Base-by-base conservation (phyloP, 352 stramenopile genomes). In the Phytophthora boehmeriae region DNA sequence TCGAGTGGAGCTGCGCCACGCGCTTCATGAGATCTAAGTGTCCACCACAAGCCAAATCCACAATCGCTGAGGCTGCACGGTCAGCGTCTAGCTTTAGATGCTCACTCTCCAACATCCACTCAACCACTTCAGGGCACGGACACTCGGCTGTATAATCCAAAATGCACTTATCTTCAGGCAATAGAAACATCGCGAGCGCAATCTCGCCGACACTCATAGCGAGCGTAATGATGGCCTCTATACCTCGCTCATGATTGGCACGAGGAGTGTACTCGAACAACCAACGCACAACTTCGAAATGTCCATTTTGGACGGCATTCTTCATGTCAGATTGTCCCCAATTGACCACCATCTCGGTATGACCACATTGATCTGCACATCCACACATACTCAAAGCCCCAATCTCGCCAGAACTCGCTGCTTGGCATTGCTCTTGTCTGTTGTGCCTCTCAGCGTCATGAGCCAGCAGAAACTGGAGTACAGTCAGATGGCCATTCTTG, bases 11-110 rank as follows among this genome's bases (percentile, higher is more conserved):
- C 10, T 43, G 34, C 19, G 45, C 35, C 22, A 62, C 50, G 22
- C 59, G 51, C 51, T 62, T 27, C 59, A 67, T 67, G 3, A 67
- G 36, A 28, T 63, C 30, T 11, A 67, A 48, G 10, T 34, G 20
- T 4, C 35, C 28, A 9, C 17, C 34, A 13, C 8, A 19, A 43
- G 52, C 51, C 11, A 67, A 34, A 45, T 53, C 35, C 16, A 23
- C 20, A 19, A 62, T 56, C 10, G 59, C 32, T 39, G 5, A 42
- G 16, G 30, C 50, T 46, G 59, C 58, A 23, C 39, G 14, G 8
- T 30, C 2, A 25, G 13, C 16, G 30, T 55, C 25, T 8, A 28
- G 39, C 8, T 25, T 8, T 16, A 66, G 46, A 36, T 61, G 58
- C 13, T 35, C 51, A 23, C 48, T 46, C 19, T 55, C 27, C 43